These are phyloP conservation scores for Colletotrichum scovillei DNA, from an alignment of 2,329 filamentous ascomycete species.

Conservation along the genomic window DNA sequence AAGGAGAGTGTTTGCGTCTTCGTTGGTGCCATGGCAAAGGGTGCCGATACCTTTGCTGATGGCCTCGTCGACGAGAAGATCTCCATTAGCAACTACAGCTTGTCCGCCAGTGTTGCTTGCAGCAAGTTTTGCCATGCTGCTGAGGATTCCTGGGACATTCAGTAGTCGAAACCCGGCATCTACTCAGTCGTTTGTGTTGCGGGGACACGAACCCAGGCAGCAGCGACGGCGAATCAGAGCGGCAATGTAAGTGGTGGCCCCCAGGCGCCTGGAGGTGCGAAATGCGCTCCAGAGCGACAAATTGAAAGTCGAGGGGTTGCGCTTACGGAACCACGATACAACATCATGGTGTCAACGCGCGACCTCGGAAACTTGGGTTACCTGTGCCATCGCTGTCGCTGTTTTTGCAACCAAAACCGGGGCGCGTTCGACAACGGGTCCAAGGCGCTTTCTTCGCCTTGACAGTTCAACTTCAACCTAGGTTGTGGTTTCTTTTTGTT, in stretches of 20 bases:
- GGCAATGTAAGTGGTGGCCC: slow-evolving; percentile 30
- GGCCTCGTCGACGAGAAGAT: slow-evolving; percentile 96
- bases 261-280: slow-evolving; percentile 32
- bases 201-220: not conserved
- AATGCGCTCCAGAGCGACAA: not conserved
- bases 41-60: slow-evolving; percentile 94
- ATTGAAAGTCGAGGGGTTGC: not conserved
- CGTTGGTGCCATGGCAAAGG: slow-evolving; percentile 98
- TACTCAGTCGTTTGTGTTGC: not conserved
- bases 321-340: slow-evolving; percentile 7
- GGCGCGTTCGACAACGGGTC: slow-evolving; percentile 82
- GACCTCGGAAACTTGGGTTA: slow-evolving; percentile 68
- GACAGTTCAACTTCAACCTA: slow-evolving; percentile 76
- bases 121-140: slow-evolving; percentile 99
- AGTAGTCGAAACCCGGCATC: slow-evolving; percentile 64
- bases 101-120: slow-evolving; percentile 97
- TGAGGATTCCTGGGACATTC: slow-evolving; percentile 94
- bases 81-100: slow-evolving; percentile 96
- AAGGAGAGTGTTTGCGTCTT: slow-evolving; percentile 98
- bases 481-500: slow-evolving; percentile 55
- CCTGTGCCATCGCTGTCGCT: slow-evolving; percentile 77
- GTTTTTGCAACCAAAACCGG: slow-evolving; percentile 88
- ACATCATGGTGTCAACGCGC: slow-evolving; percentile 2
- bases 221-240: not conserved
- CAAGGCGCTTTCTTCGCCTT: slow-evolving; percentile 72